Conservation (phyloP, 257 asterid species). For the Paulownia fortunei region DNA sequence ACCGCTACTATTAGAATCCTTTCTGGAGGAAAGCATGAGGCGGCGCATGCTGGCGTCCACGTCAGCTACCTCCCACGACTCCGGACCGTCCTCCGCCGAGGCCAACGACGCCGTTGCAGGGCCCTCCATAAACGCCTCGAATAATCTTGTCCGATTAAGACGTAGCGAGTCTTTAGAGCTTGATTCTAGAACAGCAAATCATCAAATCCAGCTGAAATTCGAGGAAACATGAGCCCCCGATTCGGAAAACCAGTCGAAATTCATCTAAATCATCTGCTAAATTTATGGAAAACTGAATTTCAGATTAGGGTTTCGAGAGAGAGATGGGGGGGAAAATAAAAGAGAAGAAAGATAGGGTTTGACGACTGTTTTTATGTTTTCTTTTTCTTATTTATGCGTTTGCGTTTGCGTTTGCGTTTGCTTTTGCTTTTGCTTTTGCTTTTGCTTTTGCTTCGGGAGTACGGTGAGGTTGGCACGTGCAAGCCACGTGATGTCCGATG, state of each 20-base stretch:
- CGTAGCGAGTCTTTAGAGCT: conserved; percentile 38
- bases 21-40: conserved; percentile 72
- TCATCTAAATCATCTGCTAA: conserved; percentile 46
- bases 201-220: conserved; percentile 55
- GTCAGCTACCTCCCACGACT: conserved; percentile 99
- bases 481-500: conserved; percentile 32
- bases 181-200: conserved; percentile 37
- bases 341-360: conserved; percentile 61
- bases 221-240: conserved; percentile 34
- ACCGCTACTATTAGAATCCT: conserved; percentile 43
- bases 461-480: conserved; percentile 39
- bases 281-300: conserved; percentile 22
- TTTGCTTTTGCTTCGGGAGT: conserved; percentile 22
- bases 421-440: background rate
- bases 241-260: conserved; percentile 28
- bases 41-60: conserved; percentile 86
- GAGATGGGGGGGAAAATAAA: background rate
- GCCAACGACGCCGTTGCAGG: conserved; percentile 60
- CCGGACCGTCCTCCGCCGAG: conserved; percentile 79
- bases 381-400: background rate
- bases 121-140: conserved; percentile 68
- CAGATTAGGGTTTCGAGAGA: conserved; percentile 51
- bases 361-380: conserved; percentile 49
- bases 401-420: background rate
- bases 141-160: conserved; percentile 26